A percentile compares a stretch with the other conserved stretches of the same genome.
Conservation (phyloP, 495 filamentous ascomycete genomes). For the Pseudoneurospora amorphoporcata region DNA sequence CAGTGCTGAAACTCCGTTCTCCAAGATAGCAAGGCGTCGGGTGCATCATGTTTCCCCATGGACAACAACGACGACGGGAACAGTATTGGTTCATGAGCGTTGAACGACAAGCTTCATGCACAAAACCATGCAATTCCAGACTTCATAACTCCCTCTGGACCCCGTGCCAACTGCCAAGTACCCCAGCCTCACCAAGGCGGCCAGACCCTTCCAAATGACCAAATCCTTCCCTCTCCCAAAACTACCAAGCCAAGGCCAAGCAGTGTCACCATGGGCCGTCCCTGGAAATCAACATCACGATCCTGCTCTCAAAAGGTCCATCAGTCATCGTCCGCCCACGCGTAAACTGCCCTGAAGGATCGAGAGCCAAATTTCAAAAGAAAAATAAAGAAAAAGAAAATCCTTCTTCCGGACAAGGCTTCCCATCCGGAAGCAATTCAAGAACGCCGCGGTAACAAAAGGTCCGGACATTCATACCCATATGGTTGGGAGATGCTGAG, state of each 20-base stretch:
- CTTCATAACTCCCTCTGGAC: not conserved
- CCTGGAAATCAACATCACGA: not conserved
- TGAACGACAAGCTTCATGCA: too few relatives aligned
- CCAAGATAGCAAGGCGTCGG: not conserved
- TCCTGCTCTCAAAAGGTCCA: not conserved
- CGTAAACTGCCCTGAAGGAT: not conserved
- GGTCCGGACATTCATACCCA: not conserved
- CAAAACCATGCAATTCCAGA: not conserved
- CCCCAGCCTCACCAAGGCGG: not conserved
- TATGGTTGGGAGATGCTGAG: not conserved
- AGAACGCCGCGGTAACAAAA: not conserved
- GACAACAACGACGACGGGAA: not conserved
- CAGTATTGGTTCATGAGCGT: not conserved
- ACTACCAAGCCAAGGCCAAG: not conserved
- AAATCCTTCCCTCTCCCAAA: not conserved
- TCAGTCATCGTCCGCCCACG: not conserved
- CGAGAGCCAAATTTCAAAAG: not conserved
- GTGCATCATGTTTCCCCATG: not conserved
- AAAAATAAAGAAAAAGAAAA: not conserved
- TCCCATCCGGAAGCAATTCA: not conserved
- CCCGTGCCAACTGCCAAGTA: not conserved
- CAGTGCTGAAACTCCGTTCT: not conserved
- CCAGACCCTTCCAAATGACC: not conserved
- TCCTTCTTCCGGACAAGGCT: not conserved
- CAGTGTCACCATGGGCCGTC: not conserved